Percentiles rank a stretch among this genome's conserved stretches.
These are phyloP conservation scores for Mortierella sp. DNA, from an alignment of 371 early-diverging fungal genomes.

Conservation along the genomic window DNA sequence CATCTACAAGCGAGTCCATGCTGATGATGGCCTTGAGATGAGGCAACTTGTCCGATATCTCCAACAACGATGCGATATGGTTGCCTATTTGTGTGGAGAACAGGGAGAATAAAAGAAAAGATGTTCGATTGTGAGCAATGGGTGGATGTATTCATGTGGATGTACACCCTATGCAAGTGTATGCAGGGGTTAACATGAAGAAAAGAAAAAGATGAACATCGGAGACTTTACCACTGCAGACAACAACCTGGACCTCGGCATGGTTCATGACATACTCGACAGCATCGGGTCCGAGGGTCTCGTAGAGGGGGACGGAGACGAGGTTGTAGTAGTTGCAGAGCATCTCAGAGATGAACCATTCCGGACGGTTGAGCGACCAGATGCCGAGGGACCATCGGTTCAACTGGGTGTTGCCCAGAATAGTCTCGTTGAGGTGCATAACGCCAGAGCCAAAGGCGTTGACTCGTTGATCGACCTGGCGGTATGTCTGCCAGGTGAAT, in stretches of 20 bases:
- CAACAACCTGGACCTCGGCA: conserved; percentile 72
- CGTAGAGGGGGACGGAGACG: conserved; percentile 85
- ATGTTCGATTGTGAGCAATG: not conserved
- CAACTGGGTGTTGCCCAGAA: conserved; percentile 29
- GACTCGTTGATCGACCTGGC: conserved; percentile 61
- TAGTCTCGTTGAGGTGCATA: conserved; percentile 39
- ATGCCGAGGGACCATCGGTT: conserved; percentile 69
- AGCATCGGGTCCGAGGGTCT: conserved; percentile 83
- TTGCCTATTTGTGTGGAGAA: conserved; percentile 59
- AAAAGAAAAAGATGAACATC: conserved; percentile 60
- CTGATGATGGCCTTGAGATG: conserved; percentile 78
- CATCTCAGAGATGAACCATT: conserved; percentile 82
- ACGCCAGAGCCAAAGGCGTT: conserved; percentile 73
- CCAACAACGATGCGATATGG: conserved; percentile 70
- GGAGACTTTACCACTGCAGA: conserved; percentile 67
- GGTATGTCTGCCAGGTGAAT: conserved; percentile 74
- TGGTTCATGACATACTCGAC: conserved; percentile 80
- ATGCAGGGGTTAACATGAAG: conserved; percentile 39
- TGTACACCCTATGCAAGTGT: not conserved
- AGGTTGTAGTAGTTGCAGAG: conserved; percentile 63
- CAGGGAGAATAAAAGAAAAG: conserved; percentile 41
- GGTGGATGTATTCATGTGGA: not conserved
- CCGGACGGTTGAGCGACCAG: conserved; percentile 83
- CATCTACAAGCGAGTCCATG: conserved; percentile 76
- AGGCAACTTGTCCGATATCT: conserved; percentile 64